Evolutionary conservation across 169 alveolate species (phyloP).

Genomic region (Plasmodium cynomolgi): DNA sequence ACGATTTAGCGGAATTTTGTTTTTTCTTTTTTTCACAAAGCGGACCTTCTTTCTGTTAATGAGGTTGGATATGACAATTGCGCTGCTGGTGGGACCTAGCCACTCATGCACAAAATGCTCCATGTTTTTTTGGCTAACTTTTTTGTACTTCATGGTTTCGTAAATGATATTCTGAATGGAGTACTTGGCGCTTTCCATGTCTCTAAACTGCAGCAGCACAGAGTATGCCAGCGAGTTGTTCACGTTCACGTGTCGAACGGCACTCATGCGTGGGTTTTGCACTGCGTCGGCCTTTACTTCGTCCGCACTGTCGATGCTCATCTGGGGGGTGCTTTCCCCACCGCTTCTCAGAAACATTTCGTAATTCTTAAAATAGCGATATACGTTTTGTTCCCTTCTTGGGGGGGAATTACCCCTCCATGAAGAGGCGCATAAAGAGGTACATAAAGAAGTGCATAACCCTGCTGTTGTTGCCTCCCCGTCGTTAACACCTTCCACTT

Average conservation of each 20-base stretch:
- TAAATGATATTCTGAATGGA: conserved; percentile 56
- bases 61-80: conserved; percentile 33
- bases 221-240: conserved; percentile 36
- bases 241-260: not conserved
- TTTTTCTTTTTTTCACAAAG: conserved; percentile 37
- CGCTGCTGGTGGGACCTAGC: conserved; percentile 70
- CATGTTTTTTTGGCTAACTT: conserved; percentile 14
- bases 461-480: not conserved
- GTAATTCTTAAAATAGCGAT: conserved; percentile 26
- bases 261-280: not conserved
- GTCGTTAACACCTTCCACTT: not conserved
- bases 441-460: not conserved
- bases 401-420: not conserved
- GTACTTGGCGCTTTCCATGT: conserved; percentile 52
- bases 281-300: not conserved
- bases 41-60: conserved; percentile 66
- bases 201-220: conserved; percentile 40
- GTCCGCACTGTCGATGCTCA: not conserved
- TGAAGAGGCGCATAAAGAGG: not conserved
- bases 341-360: conserved; percentile 17
- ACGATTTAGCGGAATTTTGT: not conserved
- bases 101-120: conserved; percentile 51
- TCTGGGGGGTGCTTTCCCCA: not conserved
- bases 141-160: conserved; percentile 55
- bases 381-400: not conserved